Percentiles rank a stretch among this genome's conserved stretches.
Conservation (phyloP, 2,329 filamentous ascomycete species). For the Pseudocercospora cruenta region DNA sequence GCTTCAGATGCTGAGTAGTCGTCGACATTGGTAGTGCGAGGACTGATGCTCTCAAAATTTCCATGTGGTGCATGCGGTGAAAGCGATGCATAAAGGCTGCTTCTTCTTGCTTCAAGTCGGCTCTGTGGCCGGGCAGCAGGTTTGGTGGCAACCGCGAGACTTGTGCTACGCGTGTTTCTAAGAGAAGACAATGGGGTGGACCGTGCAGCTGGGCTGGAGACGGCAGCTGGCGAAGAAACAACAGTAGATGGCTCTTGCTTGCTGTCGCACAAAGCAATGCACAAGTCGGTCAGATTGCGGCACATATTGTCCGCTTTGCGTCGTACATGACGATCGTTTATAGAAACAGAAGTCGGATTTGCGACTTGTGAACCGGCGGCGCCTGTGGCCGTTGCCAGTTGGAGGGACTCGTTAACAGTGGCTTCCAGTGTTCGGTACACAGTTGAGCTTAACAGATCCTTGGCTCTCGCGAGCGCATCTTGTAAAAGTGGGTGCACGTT, state of each 20-base stretch:
- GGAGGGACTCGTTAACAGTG: slow-evolving; percentile 78
- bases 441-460: slow-evolving; percentile 67
- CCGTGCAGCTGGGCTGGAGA: not conserved
- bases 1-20: slow-evolving; percentile 35
- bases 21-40: slow-evolving; percentile 37
- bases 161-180: slow-evolving; percentile 20
- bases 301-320: slow-evolving; percentile 93
- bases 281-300: slow-evolving; percentile 88
- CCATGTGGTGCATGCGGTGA: slow-evolving; percentile 2
- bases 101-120: slow-evolving; percentile 52
- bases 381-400: slow-evolving; percentile 77
- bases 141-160: slow-evolving; percentile 12
- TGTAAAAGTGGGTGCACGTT: slow-evolving; percentile 78
- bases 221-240: slow-evolving; percentile 29
- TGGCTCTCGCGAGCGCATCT: slow-evolving; percentile 78
- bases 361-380: slow-evolving; percentile 65
- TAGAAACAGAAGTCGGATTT: slow-evolving; percentile 67
- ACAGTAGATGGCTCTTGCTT: slow-evolving; percentile 34
- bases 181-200: not conserved
- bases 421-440: slow-evolving; percentile 80
- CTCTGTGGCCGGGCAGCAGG: slow-evolving; percentile 40
- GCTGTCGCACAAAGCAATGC: slow-evolving; percentile 68
- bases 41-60: slow-evolving; percentile 30
- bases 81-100: slow-evolving; percentile 38
- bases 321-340: slow-evolving; percentile 81